These are phyloP conservation scores for Rhodotorula kratochvilovae DNA, from an alignment of 768 basidiomycete genomes.

Conservation along the genomic window DNA sequence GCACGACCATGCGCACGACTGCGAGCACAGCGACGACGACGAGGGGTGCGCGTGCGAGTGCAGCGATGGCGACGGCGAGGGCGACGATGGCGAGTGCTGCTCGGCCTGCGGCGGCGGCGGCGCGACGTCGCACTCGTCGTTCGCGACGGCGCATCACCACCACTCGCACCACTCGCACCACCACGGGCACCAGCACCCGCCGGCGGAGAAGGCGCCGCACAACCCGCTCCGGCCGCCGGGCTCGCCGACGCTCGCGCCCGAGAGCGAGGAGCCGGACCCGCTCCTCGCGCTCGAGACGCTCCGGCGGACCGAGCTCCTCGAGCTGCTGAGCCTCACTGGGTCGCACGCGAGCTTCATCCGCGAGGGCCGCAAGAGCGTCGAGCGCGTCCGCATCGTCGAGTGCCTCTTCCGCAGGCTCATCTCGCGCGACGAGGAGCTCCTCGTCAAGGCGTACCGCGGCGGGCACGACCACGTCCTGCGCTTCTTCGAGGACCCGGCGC, in stretches of 20 bases:
- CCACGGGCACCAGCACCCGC: neutral
- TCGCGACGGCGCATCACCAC: neutral
- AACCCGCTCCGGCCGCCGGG: conserved; percentile 33
- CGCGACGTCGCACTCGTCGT: neutral
- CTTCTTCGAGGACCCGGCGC: conserved; percentile 37
- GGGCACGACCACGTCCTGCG: conserved; percentile 39
- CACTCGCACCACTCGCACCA: neutral
- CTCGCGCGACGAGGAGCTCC: conserved; percentile 28
- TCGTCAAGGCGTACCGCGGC: conserved; percentile 38
- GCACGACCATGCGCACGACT: too few relatives aligned
- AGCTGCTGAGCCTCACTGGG: conserved; percentile 35
- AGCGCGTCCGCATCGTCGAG: conserved; percentile 38
- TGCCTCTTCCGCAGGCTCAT: conserved; percentile 37
- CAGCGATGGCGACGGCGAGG: neutral
- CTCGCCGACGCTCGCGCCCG: conserved; percentile 32
- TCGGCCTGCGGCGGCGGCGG: neutral
- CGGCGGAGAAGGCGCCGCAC: conserved; percentile 18
- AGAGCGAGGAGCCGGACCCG: conserved; percentile 32
- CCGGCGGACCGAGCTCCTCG: conserved; percentile 35
- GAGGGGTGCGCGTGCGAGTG: neutral
- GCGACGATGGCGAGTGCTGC: neutral
- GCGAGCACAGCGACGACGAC: too few relatives aligned
- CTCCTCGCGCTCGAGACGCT: conserved; percentile 33
- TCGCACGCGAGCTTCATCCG: conserved; percentile 38
- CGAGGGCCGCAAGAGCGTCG: conserved; percentile 34